Evolutionary conservation across 768 basidiomycete genomes (phyloP), one percentile per base, ranked within the genome.

Genomic region (Mycena sanguinolenta): DNA sequence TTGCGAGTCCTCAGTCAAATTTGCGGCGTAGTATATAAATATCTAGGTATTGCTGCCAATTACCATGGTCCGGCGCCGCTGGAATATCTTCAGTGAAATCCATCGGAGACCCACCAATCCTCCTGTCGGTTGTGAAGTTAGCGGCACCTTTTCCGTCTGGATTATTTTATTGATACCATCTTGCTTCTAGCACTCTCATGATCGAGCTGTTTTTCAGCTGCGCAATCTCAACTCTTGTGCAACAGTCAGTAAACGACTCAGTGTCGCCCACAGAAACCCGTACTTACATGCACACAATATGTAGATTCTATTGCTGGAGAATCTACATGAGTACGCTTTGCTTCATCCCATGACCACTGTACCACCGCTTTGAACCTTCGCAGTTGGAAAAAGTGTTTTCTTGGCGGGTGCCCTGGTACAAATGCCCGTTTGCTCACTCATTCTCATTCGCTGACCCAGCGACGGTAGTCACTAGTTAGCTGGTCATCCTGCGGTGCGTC

Each of bases 121-220:
- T 49, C 21, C 21, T 54, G 30, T 25, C 61, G 8, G 61, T 69
- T 16, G 67, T 69, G 39, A 46, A 63, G 66, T 67, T 17, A 14
- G 59, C n/a, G n/a, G n/a, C n/a, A n/a, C n/a, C n/a, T n/a, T n/a
- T n/a, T n/a, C n/a, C n/a, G n/a, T n/a, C n/a, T n/a, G n/a, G n/a
- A n/a, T n/a, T n/a, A 6, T 10, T 2, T 36, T 36, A 21, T 55
- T 34, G 28, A 10, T 8, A 32, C 30, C 28, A 55, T 39, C 32
- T 44, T 12, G 42, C 39, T 30, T 25, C 32, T 57, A 64, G 68
- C 28, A 53, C 63, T 25, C 36, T 70, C 6, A 65, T 70, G 44
- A 52, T 70, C n/a, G 55, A 70, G 46, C 1, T 70, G 9, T 70
- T 70, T 25, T 70, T 70, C 63, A 65, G 69, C 28, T 52, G 58